Percentiles rank a stretch among this genome's conserved stretches.
Conservation (phyloP, 805 yeast genomes). For the Lipomyces sp. region DNA sequence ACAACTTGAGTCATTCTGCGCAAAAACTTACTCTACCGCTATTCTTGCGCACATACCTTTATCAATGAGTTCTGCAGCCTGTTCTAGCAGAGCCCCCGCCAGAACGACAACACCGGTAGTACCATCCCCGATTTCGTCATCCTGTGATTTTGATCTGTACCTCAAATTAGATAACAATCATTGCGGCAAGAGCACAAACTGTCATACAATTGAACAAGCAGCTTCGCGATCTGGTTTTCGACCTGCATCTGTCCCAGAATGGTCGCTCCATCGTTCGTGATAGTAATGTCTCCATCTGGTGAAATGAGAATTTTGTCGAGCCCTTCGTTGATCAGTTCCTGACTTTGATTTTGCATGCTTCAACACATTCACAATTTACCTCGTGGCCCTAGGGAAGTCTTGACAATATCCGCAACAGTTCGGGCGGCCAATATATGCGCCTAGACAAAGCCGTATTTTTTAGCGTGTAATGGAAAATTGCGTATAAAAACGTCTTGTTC, state of each 20-base stretch:
- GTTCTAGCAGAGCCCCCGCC: constrained; percentile 92
- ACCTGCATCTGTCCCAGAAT: constrained; percentile 94
- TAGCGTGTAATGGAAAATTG: background rate
- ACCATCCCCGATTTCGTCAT: constrained; percentile 98
- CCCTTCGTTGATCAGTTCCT: constrained; percentile 46
- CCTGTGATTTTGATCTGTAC: constrained; percentile 76
- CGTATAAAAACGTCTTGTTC: background rate
- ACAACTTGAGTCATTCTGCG: background rate
- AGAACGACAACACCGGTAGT: constrained; percentile 98
- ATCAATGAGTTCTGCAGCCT: constrained; percentile 91
- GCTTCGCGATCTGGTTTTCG: constrained; percentile 93
- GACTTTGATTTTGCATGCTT: background rate
- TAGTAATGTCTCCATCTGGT: constrained; percentile 97
- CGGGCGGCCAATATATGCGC: constrained; percentile 94
- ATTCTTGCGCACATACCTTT: constrained; percentile 47
- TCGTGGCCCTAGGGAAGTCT: constrained; percentile 94
- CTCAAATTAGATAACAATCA: background rate
- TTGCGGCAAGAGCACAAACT: background rate
- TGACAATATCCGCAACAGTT: constrained; percentile 89
- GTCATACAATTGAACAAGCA: constrained; percentile 79
- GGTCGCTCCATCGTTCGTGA: constrained; percentile 98
- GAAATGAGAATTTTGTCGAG: constrained; percentile 91
- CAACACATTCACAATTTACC: constrained; percentile 45
- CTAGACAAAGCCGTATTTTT: constrained; percentile 43
- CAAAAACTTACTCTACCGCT: background rate